Conservation (phyloP, 2,329 filamentous ascomycete species). For the Nothophoma quercina region DNA sequence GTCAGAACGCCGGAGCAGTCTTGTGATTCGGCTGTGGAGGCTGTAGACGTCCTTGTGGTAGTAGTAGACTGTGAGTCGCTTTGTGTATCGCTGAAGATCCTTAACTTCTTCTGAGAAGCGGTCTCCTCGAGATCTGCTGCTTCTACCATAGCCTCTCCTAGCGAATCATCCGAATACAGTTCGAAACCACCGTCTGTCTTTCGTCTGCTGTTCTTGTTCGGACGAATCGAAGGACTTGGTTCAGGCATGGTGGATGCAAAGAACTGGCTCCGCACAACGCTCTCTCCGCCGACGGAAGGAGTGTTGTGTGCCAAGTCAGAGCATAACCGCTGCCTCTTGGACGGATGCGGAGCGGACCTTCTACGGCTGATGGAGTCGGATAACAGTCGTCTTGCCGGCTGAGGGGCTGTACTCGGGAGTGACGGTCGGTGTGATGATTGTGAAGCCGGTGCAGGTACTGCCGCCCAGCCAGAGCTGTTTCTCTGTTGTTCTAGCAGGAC, state of each 20-base stretch:
- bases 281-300: slow-evolving; percentile 34
- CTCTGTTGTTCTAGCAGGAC: slow-evolving; percentile 63
- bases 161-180: slow-evolving; percentile 58
- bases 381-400: slow-evolving; percentile 50
- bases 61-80: slow-evolving; percentile 41
- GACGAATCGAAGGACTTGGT: slow-evolving; percentile 52
- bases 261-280: slow-evolving; percentile 54
- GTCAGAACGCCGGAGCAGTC: slow-evolving; percentile 37
- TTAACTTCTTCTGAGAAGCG: slow-evolving; percentile 43
- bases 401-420: slow-evolving; percentile 51
- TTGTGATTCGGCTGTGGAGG: slow-evolving; percentile 35
- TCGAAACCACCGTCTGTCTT: slow-evolving; percentile 52
- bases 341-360: slow-evolving; percentile 53
- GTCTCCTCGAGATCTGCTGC: slow-evolving; percentile 44
- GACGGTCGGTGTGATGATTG: slow-evolving; percentile 37
- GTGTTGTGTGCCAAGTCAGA: slow-evolving; percentile 48
- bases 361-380: slow-evolving; percentile 48
- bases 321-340: slow-evolving; percentile 56
- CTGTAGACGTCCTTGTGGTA: slow-evolving; percentile 31
- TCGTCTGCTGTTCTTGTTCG: slow-evolving; percentile 39
- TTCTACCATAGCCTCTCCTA: slow-evolving; percentile 53
- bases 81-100: slow-evolving; percentile 40
- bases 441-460: slow-evolving; percentile 57
- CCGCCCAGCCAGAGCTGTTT: slow-evolving; percentile 61
- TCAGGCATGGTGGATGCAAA: slow-evolving; percentile 49